Evolutionary conservation across 768 basidiomycete genomes (phyloP), one percentile per base, ranked within the genome.

Genomic region (Termitomyces sp.): DNA sequence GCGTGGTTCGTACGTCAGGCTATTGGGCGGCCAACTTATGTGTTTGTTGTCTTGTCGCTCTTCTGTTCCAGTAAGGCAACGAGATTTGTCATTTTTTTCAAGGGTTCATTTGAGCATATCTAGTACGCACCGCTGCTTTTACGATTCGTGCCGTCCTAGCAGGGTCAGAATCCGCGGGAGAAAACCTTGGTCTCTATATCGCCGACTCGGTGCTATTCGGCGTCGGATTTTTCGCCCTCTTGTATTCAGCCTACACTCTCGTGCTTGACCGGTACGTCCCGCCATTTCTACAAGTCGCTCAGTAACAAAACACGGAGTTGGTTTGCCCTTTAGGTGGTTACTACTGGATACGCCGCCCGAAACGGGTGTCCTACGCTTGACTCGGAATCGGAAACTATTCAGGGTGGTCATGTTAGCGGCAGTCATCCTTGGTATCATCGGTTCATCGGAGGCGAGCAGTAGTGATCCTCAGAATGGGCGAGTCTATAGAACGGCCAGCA

Each of bases 61-160:
- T 80, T 79, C 62, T 78, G 76, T 55, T 14, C 63, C 18, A 71
- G 78, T 79, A 59, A 55, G 78, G 68, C 43, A 22, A 37, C 36
- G 10, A 20, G 4, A 34, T 46, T 16, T n/a, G 2, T 27, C 26
- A 12, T 51, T 13, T 51, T 24, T 1, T 27, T 3, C 22, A 10
- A 5, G 26, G 24, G 16, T n/a, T 51, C 18, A 51, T 27, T 24
- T 12, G n/a, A 27, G 16, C 10, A 39, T 57, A 20, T 12, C 5
- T 39, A 81, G 79, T 80, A 46, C 76, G 79, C 22, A 53, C 76
- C 7, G 61, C 67, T 4, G 78, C 77, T 0, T 82, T 79, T 53
- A 57, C 69, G 2, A 68, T 80, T 3, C 75, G 79, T 2, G 75
- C 76, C 1, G 54, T 74, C 7, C 56, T 80, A 20, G 70, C 73